Conservation (phyloP, 2,329 filamentous ascomycete species). For the Colletotrichum salicis region DNA sequence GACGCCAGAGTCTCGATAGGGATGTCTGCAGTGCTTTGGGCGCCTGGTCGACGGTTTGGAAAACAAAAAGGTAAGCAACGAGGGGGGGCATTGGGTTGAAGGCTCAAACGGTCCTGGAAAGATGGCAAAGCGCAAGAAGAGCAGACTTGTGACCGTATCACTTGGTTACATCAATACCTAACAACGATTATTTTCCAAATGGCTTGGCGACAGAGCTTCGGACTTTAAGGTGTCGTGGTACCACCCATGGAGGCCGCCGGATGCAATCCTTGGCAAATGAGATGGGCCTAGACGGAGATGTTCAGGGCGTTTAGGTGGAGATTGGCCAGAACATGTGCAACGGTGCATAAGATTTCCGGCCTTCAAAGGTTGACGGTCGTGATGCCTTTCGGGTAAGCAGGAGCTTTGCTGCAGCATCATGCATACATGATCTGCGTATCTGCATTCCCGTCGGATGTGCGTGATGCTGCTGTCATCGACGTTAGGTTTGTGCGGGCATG, state of each 20-base stretch:
- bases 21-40: constrained; percentile 32
- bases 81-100: constrained; percentile 1
- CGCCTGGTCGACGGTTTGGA: constrained; percentile 30
- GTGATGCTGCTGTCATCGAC: background rate
- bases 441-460: background rate
- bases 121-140: constrained; percentile 28
- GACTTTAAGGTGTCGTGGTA: background rate
- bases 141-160: constrained; percentile 31
- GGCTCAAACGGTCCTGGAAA: constrained; percentile 24
- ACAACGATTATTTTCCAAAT: constrained; percentile 31
- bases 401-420: background rate
- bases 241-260: background rate
- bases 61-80: constrained; percentile 27
- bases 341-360: too few species aligned
- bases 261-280: background rate
- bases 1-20: constrained; percentile 13
- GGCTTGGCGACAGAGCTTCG: background rate
- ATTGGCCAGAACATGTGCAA: background rate
- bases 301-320: background rate
- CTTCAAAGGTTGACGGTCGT: background rate
- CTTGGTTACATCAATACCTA: constrained; percentile 36
- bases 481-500: background rate
- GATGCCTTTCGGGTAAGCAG: background rate
- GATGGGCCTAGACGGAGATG: background rate
- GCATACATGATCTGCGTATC: background rate